A percentile compares a stretch with the other conserved stretches of the same genome.
Evolutionary conservation across 1,284 basidiomycete genomes (phyloP).

Genomic region (Amylostereum chailletii): DNA sequence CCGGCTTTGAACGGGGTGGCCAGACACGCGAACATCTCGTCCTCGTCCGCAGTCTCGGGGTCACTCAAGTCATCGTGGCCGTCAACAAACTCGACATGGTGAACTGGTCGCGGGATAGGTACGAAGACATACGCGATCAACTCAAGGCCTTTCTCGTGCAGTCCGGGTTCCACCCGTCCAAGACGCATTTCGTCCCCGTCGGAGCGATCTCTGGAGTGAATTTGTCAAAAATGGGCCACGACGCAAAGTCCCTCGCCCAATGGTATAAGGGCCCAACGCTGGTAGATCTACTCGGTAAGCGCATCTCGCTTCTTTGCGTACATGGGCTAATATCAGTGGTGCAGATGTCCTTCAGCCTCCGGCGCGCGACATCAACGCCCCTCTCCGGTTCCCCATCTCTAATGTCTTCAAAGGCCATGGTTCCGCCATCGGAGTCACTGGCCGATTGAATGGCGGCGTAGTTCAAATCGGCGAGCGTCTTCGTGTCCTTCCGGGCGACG

Average conservation of each 20-base stretch:
- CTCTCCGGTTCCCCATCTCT: constrained; percentile 84
- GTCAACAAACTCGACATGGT: constrained; percentile 95
- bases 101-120: constrained; percentile 75
- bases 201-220: constrained; percentile 90
- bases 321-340: constrained; percentile 1
- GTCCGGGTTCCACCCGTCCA: constrained; percentile 77
- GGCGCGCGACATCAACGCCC: constrained; percentile 63
- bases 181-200: constrained; percentile 82
- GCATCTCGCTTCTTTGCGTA: constrained; percentile 1
- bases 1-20: constrained; percentile 89
- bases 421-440: constrained; percentile 76
- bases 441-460: constrained; percentile 82
- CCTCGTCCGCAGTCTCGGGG: constrained; percentile 90
- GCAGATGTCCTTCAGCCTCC: constrained; percentile 81
- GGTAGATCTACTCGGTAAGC: constrained; percentile 74
- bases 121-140: constrained; percentile 73
- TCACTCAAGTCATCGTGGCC: constrained; percentile 86
- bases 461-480: constrained; percentile 89
- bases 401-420: constrained; percentile 92
- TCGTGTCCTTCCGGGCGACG: constrained; percentile 87
- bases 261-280: constrained; percentile 91
- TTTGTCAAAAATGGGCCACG: constrained; percentile 34
- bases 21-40: constrained; percentile 97
- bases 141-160: constrained; percentile 80
- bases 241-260: constrained; percentile 36